Conservation (phyloP, 345 rosid genomes). For the thale cress (Arabidopsis thaliana) region TAIR10.1 NC_003076.8:21647001-21647500, state of each 20-base stretch:
- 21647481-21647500: slow-evolving; percentile 89
- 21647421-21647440: slow-evolving; percentile 52
- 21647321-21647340: slow-evolving; percentile 49
- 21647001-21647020: slow-evolving; percentile 87
- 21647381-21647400: slow-evolving; percentile 8
- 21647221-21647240: slow-evolving; percentile 84
- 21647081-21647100: slow-evolving; percentile 74
- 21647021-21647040: slow-evolving; percentile 95
- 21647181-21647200: slow-evolving; percentile 83
- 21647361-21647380: neutral
- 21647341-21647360: slow-evolving; percentile 31
- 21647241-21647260: slow-evolving; percentile 65
- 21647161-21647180: slow-evolving; percentile 46
- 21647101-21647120: neutral
- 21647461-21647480: slow-evolving; percentile 75
- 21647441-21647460: slow-evolving; percentile 67
- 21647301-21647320: slow-evolving; percentile 63
- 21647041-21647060: slow-evolving; percentile 84
- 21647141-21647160: neutral
- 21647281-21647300: slow-evolving; percentile 80
- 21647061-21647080: slow-evolving; percentile 94
- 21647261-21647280: slow-evolving; percentile 76
- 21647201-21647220: slow-evolving; percentile 80
- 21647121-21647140: neutral
- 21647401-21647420: neutral